These are phyloP conservation scores for Entomortierella lignicola DNA, from an alignment of 192 early-diverging fungal species.

Conservation along the genomic window DNA sequence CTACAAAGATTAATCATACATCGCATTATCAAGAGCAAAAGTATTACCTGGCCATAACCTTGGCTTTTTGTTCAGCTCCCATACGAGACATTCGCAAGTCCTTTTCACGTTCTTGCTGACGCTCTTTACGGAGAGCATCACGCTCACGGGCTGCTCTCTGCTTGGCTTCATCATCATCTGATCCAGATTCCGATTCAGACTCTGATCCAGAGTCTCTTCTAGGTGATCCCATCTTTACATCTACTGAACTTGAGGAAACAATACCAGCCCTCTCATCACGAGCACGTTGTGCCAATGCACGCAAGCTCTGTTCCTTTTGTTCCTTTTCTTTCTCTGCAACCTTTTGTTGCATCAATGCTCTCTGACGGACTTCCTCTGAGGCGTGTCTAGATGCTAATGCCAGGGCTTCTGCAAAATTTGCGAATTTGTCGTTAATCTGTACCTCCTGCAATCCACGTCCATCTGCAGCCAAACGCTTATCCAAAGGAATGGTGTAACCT, in stretches of 20 bases:
- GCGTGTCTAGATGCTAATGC: conserved; percentile 93
- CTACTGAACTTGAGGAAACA: conserved; percentile 5
- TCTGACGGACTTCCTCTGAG: conserved; percentile 92
- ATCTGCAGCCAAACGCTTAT: conserved; percentile 98
- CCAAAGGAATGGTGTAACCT: conserved; percentile 98
- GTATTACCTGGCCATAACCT: conserved; percentile 71
- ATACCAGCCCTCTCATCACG: conserved; percentile 82
- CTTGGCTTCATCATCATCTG: conserved; percentile 69
- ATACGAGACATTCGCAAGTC: conserved; percentile 89
- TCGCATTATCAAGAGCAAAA: conserved; percentile 3
- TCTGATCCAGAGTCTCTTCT: conserved; percentile 53
- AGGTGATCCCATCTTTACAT: conserved; percentile 9
- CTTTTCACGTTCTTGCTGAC: conserved; percentile 86
- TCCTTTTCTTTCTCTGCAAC: conserved; percentile 95
- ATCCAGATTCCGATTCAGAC: conserved; percentile 50
- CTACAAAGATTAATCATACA: background rate
- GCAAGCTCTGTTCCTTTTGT: conserved; percentile 90
- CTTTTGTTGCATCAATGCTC: conserved; percentile 90
- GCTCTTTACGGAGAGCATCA: conserved; percentile 87
- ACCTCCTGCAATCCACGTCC: conserved; percentile 94
- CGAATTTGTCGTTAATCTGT: conserved; percentile 95
- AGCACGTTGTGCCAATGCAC: conserved; percentile 91
- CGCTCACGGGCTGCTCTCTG: conserved; percentile 71
- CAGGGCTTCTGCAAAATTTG: conserved; percentile 94
- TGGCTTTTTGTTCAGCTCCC: conserved; percentile 88